Conservation (phyloP, 2,329 filamentous ascomycete genomes). For the Aureobasidium sp. region DNA sequence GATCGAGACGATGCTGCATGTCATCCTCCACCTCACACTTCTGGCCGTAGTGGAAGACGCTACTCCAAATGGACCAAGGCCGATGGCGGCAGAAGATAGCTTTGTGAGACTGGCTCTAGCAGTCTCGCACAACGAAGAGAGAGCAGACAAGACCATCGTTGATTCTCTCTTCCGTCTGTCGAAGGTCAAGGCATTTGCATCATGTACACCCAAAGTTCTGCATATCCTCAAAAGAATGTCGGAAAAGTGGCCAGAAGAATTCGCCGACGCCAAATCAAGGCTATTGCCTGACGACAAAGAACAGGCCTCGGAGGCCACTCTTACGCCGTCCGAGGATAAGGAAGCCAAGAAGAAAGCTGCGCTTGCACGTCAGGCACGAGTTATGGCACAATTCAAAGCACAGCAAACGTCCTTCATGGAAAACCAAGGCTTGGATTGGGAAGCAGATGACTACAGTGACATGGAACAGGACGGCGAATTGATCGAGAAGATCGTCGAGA, state of each 20-base stretch:
- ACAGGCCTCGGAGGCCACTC: conserved; percentile 42
- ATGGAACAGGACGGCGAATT: conserved; percentile 55
- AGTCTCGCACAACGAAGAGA: background rate
- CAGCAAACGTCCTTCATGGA: conserved; percentile 93
- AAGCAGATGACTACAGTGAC: conserved; percentile 68
- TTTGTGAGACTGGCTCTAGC: conserved; percentile 14
- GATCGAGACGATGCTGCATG: conserved; percentile 84
- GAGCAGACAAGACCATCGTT: conserved; percentile 36
- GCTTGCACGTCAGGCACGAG: conserved; percentile 76
- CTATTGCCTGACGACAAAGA: conserved; percentile 37
- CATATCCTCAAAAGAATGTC: conserved; percentile 78
- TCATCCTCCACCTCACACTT: conserved; percentile 78
- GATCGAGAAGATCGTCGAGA: conserved; percentile 56
- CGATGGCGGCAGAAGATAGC: conserved; percentile 10
- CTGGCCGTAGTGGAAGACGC: conserved; percentile 76
- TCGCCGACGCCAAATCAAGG: conserved; percentile 55
- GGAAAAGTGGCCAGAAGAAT: conserved; percentile 67
- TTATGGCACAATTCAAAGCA: conserved; percentile 97
- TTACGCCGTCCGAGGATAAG: conserved; percentile 52
- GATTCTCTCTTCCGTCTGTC: conserved; percentile 45
- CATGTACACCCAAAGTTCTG: conserved; percentile 74
- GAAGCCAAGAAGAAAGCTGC: conserved; percentile 88
- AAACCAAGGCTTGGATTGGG: conserved; percentile 83
- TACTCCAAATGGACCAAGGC: background rate
- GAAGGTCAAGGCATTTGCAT: conserved; percentile 64